Evolutionary conservation across 2,329 filamentous ascomycete species (phyloP), one percentile per base, ranked within the genome.

Genomic region (Diaporthe sp.): DNA sequence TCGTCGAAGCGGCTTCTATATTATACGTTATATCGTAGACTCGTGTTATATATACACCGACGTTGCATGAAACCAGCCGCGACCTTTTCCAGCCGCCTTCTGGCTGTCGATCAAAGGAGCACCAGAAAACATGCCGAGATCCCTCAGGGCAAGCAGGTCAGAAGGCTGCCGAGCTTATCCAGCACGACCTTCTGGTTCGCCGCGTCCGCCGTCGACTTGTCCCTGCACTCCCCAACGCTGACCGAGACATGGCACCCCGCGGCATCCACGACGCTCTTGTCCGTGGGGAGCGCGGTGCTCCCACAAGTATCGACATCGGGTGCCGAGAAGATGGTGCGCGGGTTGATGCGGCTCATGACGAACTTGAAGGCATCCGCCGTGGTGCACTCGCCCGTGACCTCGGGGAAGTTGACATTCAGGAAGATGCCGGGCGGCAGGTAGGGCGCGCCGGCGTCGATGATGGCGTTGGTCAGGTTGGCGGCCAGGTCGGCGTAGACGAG

Each of bases 361-460:
- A 90, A 95, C 79, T 88, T 87, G 86, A 93, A 93, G 72, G 92
- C 84, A 42, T 84, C 83, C 0, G 87, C 82, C 31, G 85, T 84
- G 17, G 84, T 86, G 83, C 93, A 94, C 71, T 82, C 81, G 0
- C 81, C 85, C 8, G 84, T 82, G 2, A 90, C 88, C 75, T 86
- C 82, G 7, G 91, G 90, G 79, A 93, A 93, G 84, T 94, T 94
- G 79, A 94, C 92, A 78, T 94, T 94, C 44, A 94, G 87, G 81
- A 88, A 94, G 3, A 90, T 86, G 61, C 88, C 86, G 0, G 84
- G 79, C 0, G 93, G 92, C 4, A 94, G 86, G 80, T 93, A 94
- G 0, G 93, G 93, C 53, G 86, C 85, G 53, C 91, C 91, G 0
- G 88, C 86, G 1, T 82, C 85, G 39, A 93, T 80, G 53, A 94